A percentile compares a stretch with the other conserved stretches of the same genome.
These are phyloP conservation scores for Penicillium aurantiogriseum DNA, from an alignment of 2,329 filamentous ascomycete species.

Conservation along the genomic window DNA sequence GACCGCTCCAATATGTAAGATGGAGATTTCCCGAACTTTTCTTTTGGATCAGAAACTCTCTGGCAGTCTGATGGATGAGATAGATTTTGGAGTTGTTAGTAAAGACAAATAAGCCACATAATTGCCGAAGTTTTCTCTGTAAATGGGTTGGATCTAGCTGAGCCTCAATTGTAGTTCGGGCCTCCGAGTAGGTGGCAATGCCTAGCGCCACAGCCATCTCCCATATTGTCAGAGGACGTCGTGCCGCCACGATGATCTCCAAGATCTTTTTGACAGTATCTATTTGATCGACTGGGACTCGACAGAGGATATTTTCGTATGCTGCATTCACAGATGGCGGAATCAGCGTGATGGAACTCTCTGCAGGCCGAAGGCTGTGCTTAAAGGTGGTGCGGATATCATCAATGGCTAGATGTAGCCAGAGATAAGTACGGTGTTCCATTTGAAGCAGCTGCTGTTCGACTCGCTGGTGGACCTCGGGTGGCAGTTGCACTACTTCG, in stretches of 20 bases:
- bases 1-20: neutral
- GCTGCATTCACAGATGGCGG: constrained; percentile 13
- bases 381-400: constrained; percentile 9
- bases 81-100: constrained; percentile 17
- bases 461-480: neutral
- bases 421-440: constrained; percentile 23
- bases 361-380: constrained; percentile 7
- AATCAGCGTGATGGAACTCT: constrained; percentile 9
- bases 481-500: neutral
- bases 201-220: constrained; percentile 18
- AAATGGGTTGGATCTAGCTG: neutral
- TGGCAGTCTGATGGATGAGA: constrained; percentile 21
- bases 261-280: constrained; percentile 7
- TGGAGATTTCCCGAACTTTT: neutral
- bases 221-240: constrained; percentile 11
- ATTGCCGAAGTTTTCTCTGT: constrained; percentile 1
- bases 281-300: constrained; percentile 1
- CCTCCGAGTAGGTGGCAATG: neutral
- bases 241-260: constrained; percentile 16
- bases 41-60: constrained; percentile 7
- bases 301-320: constrained; percentile 18
- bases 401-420: constrained; percentile 20
- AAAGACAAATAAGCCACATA: constrained; percentile 19
- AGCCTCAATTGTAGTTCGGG: neutral
- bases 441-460: constrained; percentile 19